These are phyloP conservation scores for Sporothrix schenckii DNA, from an alignment of 2,329 filamentous ascomycete genomes.

Conservation along the genomic window DNA sequence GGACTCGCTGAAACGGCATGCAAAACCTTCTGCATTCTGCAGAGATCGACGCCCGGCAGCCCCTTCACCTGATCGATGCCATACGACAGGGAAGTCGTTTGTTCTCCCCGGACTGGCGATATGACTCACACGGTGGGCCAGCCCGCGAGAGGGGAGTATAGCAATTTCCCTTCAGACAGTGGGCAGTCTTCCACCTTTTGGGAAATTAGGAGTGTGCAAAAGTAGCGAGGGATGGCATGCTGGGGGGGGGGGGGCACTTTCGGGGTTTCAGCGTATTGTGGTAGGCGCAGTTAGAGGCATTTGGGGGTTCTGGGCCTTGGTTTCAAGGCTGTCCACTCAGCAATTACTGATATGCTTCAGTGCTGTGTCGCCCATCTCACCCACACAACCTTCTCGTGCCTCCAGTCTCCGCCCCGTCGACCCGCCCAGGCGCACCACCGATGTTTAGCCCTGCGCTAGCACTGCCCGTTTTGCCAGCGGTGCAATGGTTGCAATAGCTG, in stretches of 20 bases:
- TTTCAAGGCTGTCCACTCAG: not conserved
- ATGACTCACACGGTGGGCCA: conserved; percentile 28
- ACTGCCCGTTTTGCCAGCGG: conserved; percentile 12
- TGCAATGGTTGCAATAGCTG: not conserved
- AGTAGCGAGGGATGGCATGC: not conserved
- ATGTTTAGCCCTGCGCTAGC: not conserved
- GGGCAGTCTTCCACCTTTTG: not conserved
- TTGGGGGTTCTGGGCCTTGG: not conserved
- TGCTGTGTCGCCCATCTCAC: not conserved
- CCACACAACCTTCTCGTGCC: conserved; percentile 7
- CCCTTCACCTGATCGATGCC: not conserved
- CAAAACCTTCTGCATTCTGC: conserved; percentile 16
- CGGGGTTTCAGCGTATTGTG: too few relatives aligned
- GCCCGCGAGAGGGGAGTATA: not conserved
- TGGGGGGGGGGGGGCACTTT: not conserved
- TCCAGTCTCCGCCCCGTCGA: conserved; percentile 18
- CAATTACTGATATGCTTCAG: not conserved
- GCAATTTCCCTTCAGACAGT: conserved; percentile 22
- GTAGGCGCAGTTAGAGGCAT: not conserved
- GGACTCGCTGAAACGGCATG: conserved; percentile 22
- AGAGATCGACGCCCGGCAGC: conserved; percentile 16
- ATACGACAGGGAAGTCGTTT: too few relatives aligned
- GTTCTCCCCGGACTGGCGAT: conserved; percentile 7
- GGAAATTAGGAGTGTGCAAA: not conserved
- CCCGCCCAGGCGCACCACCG: conserved; percentile 11